Percentiles rank a stretch among this genome's conserved stretches.
These are phyloP conservation scores for Ophiostoma ips DNA, from an alignment of 2,329 filamentous ascomycete species.

Conservation along the genomic window DNA sequence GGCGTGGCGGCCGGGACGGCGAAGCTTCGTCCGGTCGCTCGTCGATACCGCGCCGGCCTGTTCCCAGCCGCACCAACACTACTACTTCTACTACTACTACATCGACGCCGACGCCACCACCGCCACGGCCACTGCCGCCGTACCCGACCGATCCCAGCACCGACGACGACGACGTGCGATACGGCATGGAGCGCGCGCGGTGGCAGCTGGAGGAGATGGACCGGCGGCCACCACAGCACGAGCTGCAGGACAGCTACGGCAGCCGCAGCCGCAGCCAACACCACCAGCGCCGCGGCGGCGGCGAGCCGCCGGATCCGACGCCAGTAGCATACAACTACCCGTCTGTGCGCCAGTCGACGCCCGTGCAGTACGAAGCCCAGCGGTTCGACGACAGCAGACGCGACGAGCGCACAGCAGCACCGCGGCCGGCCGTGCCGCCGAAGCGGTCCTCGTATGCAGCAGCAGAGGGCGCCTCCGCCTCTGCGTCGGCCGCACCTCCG, in stretches of 20 bases:
- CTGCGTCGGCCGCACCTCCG: background rate
- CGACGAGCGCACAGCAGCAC: constrained; percentile 5
- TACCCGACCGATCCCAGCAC: no score
- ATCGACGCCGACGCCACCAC: constrained; percentile 16
- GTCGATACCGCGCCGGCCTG: background rate
- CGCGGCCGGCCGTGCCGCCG: constrained; percentile 22
- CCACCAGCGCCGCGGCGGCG: no score
- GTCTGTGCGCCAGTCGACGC: constrained; percentile 36
- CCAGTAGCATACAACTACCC: constrained; percentile 38
- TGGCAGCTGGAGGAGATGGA: constrained; percentile 26
- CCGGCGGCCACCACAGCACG: constrained; percentile 17
- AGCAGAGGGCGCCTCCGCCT: background rate
- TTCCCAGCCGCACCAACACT: background rate
- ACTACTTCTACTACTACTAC: background rate
- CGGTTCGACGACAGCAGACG: constrained; percentile 21
- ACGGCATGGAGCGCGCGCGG: constrained; percentile 40
- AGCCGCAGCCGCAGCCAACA: constrained; percentile 5
- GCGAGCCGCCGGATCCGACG: constrained; percentile 4
- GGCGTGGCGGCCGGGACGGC: constrained; percentile 40
- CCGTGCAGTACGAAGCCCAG: constrained; percentile 30
- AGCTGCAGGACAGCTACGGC: constrained; percentile 14
- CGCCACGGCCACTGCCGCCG: no score
- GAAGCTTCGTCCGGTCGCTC: no score
- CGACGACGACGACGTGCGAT: constrained; percentile 20
- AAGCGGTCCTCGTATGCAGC: constrained; percentile 18